Evolutionary conservation across 305 asterid genomes (phyloP).

Genomic region (Fraxinus baroniana): DNA sequence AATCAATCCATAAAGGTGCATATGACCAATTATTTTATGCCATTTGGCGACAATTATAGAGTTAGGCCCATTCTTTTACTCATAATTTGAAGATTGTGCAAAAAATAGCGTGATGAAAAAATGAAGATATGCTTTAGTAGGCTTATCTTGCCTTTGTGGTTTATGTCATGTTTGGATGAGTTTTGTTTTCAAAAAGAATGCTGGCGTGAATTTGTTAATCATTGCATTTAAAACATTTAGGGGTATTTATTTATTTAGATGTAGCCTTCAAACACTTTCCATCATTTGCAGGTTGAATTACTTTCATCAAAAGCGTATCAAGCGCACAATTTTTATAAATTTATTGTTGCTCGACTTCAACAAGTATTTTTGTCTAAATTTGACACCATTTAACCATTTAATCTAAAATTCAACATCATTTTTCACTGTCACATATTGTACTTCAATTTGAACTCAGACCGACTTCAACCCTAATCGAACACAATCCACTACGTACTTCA

Average conservation of each 20-base stretch:
- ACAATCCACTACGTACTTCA: neutral
- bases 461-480: neutral
- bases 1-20: constrained; percentile 3
- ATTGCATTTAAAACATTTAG: neutral
- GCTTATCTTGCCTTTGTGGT: constrained; percentile 27
- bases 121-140: constrained; percentile 23
- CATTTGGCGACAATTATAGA: neutral
- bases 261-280: neutral
- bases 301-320: neutral
- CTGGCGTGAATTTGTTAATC: neutral
- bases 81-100: constrained; percentile 18
- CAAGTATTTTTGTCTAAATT: neutral
- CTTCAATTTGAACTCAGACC: neutral
- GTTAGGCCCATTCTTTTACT: constrained; percentile 14
- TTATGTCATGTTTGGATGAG: constrained; percentile 14
- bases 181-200: neutral
- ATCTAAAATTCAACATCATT: neutral
- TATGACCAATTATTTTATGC: neutral
- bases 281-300: neutral
- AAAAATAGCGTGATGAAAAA: neutral
- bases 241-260: neutral
- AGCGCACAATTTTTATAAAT: neutral
- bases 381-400: neutral
- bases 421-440: neutral
- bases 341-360: neutral